phyloP scores from a whole-genome alignment of 495 filamentous ascomycete species.

The Aspergillus ellipticus region DNA sequence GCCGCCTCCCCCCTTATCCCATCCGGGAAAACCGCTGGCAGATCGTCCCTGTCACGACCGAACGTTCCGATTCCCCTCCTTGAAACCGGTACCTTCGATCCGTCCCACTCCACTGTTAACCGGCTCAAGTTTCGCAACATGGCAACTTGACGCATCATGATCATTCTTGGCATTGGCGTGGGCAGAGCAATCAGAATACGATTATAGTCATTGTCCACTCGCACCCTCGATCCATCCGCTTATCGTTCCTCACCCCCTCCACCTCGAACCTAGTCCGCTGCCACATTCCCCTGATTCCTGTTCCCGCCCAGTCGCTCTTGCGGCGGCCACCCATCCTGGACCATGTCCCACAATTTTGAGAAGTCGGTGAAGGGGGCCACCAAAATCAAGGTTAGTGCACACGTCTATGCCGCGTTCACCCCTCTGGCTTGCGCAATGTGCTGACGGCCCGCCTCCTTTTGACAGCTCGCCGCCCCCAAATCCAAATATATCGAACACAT shows the following conservation, averaged over 20 bases:
- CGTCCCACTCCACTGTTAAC: constrained; percentile 10
- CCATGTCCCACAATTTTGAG: constrained; percentile 80
- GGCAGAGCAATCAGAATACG: constrained; percentile 18
- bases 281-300: constrained; percentile 9
- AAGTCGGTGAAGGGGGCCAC: constrained; percentile 92
- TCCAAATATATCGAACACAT: constrained; percentile 99
- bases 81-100: neutral
- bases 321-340: constrained; percentile 13
- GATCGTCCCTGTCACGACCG: neutral
- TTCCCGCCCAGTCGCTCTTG: constrained; percentile 6
- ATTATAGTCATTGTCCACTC: constrained; percentile 18
- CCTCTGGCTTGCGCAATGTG: neutral
- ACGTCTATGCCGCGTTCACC: neutral
- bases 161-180: constrained; percentile 25
- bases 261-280: neutral
- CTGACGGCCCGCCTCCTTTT: constrained; percentile 10
- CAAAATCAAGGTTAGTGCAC: constrained; percentile 80
- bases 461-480: constrained; percentile 89
- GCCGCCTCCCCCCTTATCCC: constrained; percentile 6
- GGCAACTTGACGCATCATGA: constrained; percentile 34
- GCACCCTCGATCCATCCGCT: neutral
- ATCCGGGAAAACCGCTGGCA: neutral
- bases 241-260: neutral
- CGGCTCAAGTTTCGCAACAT: constrained; percentile 25
- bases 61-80: neutral